Conservation (phyloP, 2,329 filamentous ascomycete genomes). For the Neodidymelliopsis sp. region DNA sequence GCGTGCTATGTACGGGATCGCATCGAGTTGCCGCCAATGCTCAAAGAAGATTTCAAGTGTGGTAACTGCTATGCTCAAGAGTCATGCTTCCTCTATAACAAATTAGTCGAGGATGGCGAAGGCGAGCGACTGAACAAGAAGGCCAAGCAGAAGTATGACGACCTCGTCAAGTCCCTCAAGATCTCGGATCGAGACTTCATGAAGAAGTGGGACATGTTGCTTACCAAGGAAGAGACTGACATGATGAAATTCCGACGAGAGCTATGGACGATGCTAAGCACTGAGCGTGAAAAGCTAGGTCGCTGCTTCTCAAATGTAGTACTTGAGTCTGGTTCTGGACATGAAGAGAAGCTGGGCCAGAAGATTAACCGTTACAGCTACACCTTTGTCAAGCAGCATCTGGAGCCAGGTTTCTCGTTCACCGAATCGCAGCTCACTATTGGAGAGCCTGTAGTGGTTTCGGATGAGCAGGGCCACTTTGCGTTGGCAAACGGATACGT, state of each 20-base stretch:
- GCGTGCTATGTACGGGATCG: constrained; percentile 85
- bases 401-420: constrained; percentile 76
- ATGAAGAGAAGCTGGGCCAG: constrained; percentile 71
- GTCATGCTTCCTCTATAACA: constrained; percentile 92
- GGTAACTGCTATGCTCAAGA: constrained; percentile 89
- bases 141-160: constrained; percentile 81
- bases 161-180: constrained; percentile 79
- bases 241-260: constrained; percentile 86
- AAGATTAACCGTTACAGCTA: constrained; percentile 95
- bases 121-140: constrained; percentile 82
- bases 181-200: constrained; percentile 82
- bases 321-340: constrained; percentile 78
- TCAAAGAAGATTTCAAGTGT: constrained; percentile 82
- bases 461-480: constrained; percentile 94
- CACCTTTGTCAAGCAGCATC: constrained; percentile 76
- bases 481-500: constrained; percentile 93
- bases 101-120: constrained; percentile 82
- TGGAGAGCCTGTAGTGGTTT: constrained; percentile 95
- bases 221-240: constrained; percentile 94
- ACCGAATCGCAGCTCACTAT: constrained; percentile 85
- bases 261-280: constrained; percentile 94
- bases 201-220: constrained; percentile 88
- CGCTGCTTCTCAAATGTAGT: constrained; percentile 90
- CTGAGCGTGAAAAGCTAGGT: constrained; percentile 84
- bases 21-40: constrained; percentile 83